Conservation (phyloP, 2,329 filamentous ascomycete species). For the Microdochium trichocladiopsis region DNA sequence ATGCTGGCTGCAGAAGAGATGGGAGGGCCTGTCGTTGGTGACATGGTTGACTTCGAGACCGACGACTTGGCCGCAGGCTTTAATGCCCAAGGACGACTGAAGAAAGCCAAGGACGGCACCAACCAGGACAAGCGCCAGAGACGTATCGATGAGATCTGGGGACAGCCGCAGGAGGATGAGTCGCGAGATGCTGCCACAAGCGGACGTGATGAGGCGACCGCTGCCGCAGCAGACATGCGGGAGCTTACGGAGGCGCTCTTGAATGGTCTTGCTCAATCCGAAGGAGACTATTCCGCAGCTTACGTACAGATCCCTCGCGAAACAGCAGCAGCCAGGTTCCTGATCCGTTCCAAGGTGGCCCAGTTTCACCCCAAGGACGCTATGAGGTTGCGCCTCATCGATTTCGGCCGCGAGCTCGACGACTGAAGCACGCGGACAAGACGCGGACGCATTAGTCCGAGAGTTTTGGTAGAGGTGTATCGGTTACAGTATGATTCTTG, state of each 20-base stretch:
- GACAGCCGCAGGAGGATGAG: constrained; percentile 19
- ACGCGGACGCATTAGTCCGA: too few species aligned
- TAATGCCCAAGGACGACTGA: constrained; percentile 49
- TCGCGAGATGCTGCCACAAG: constrained; percentile 15
- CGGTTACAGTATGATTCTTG: too few species aligned
- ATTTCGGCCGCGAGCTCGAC: constrained; percentile 58
- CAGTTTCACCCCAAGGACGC: constrained; percentile 61
- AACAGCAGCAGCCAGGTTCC: constrained; percentile 55
- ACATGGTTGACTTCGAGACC: constrained; percentile 56
- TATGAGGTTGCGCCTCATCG: constrained; percentile 48
- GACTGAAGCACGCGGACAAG: constrained; percentile 24
- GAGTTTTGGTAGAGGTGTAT: too few species aligned
- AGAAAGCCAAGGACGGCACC: constrained; percentile 35
- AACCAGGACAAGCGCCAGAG: constrained; percentile 47
- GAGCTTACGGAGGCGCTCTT: constrained; percentile 53
- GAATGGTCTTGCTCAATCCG: constrained; percentile 47
- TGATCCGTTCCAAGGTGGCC: constrained; percentile 59
- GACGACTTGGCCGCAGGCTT: constrained; percentile 55
- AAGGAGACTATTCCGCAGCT: constrained; percentile 45
- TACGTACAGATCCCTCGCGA: constrained; percentile 54
- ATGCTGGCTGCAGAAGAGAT: constrained; percentile 80
- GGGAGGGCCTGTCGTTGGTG: constrained; percentile 75
- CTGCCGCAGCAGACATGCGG: constrained; percentile 49
- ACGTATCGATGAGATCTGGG: constrained; percentile 60
- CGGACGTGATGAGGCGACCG: constrained; percentile 37